Evolutionary conservation across 1,284 basidiomycete species (phyloP).

Genomic region (Trichosporon sp.): DNA sequence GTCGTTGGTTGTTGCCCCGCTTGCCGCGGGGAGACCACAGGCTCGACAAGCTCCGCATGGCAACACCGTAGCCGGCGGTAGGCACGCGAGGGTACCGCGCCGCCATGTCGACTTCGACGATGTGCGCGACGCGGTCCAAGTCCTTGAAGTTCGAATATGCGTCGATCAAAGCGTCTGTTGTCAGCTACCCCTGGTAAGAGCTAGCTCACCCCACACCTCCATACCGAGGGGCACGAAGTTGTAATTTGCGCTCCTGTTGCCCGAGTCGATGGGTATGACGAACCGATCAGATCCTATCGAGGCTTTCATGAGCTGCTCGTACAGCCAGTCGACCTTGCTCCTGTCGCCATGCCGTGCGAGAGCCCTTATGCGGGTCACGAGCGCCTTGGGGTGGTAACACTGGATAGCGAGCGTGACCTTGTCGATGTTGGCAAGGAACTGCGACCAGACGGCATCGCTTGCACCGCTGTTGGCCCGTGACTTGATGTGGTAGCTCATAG

Average conservation of each 20-base stretch:
- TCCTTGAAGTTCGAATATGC: neutral
- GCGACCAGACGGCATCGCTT: neutral
- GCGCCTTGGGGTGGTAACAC: constrained; percentile 23
- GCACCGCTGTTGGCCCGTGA: constrained; percentile 10
- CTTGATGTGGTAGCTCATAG: constrained; percentile 5
- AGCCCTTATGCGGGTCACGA: constrained; percentile 13
- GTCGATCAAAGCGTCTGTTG: neutral
- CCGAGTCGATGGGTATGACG: constrained; percentile 6
- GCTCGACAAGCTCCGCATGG: neutral
- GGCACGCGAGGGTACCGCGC: constrained; percentile 7
- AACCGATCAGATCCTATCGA: constrained; percentile 21
- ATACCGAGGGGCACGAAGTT: constrained; percentile 18
- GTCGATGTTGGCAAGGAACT: constrained; percentile 19
- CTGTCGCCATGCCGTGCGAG: neutral
- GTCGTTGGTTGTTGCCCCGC: neutral
- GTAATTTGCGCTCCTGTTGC: neutral
- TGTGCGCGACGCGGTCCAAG: neutral
- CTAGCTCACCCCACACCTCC: constrained; percentile 22
- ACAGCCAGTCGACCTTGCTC: neutral
- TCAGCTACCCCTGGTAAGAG: neutral
- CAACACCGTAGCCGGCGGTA: neutral
- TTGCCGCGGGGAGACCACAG: neutral
- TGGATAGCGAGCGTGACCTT: constrained; percentile 18
- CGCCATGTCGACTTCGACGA: constrained; percentile 14
- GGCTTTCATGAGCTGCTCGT: constrained; percentile 20